Base-by-base conservation (phyloP, 208 protist species). In the Leishmania turanica region DNA sequence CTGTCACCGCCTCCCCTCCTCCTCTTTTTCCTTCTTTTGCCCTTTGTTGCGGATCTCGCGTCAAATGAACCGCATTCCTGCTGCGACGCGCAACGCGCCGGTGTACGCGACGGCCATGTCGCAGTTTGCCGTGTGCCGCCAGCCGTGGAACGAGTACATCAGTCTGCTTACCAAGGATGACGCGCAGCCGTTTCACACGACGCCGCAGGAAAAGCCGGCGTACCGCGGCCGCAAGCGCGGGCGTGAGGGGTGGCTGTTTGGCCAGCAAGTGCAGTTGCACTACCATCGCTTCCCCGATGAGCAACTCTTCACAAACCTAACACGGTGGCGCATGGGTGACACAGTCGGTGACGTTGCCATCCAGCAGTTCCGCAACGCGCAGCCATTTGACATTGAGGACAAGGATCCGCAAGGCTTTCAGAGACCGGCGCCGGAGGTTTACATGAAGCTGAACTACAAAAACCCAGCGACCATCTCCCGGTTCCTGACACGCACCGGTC, bases 391-490 rank as follows among this genome's bases (percentile, higher is more conserved):
- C 75, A 89, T 96, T 8, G 92, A 96, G 80, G 90, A 95, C 53
- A 93, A 95, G 74, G 94, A 97, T 79, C 93, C 92, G 27, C 91
- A 96, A 45, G 92, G 92, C 27, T 91, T 96, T 65, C 87, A 95
- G 81, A 88, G 89, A 6, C 94, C 94, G 19, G 83, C 88, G 31
- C 92, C 91, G 37, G 91, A 97, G 69, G 92, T 96, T 72, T 98
- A 97, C 86, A 98, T 98, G 95, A 98, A 98, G 87, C 87, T 98
- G 21, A 96, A 98, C 84, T 96, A 98, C 88, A 98, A 98, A 80
- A 98, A 98, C 82, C 95, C 95, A 0, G 92, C 92, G 42, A 96
- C 92, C 69, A 95, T 98, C 56, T 96, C 91, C 1, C 93, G 92
- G 68, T 98, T 97, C 82, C 84, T 97, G 37, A 97, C 93, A 13